Evolutionary conservation across 768 basidiomycete genomes (phyloP).

Genomic region (Termitomyces sp.): DNA sequence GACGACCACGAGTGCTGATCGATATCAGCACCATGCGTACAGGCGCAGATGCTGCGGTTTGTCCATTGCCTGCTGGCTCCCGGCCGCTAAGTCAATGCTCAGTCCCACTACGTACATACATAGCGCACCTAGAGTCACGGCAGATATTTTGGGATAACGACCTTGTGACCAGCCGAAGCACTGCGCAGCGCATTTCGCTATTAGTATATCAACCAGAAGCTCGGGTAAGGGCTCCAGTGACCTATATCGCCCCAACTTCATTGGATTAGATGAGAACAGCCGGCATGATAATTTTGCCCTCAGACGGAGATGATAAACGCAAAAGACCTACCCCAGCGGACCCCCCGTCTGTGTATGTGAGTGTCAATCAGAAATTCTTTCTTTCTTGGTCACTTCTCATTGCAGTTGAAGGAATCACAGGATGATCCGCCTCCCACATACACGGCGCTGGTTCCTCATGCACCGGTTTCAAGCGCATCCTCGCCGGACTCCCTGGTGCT

Average conservation of each 20-base stretch:
- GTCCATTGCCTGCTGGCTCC: too few relatives aligned
- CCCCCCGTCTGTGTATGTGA: conserved; percentile 1
- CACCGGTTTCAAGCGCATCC: neutral
- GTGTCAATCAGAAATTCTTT: neutral
- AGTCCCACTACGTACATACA: neutral
- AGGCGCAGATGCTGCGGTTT: too few relatives aligned
- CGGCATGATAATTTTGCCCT: conserved; percentile 6
- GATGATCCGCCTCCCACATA: conserved; percentile 19
- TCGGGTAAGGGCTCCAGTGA: neutral
- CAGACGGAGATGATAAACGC: conserved; percentile 8
- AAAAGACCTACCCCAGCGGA: neutral
- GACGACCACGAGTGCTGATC: too few relatives aligned
- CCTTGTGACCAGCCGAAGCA: conserved; percentile 6
- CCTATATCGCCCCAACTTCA: neutral
- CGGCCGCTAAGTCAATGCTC: too few relatives aligned
- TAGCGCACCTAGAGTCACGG: neutral
- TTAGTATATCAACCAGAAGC: neutral
- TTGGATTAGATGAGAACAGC: neutral
- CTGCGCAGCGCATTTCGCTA: neutral
- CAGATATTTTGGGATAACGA: neutral
- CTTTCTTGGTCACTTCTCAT: neutral
- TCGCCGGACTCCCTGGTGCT: neutral
- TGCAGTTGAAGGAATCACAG: neutral
- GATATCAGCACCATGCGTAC: too few relatives aligned
- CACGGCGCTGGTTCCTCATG: conserved; percentile 4